Percentiles rank a stretch among this genome's conserved stretches.
Evolutionary conservation across 805 yeast species (phyloP).

Genomic region (Lipomyces sp.): DNA sequence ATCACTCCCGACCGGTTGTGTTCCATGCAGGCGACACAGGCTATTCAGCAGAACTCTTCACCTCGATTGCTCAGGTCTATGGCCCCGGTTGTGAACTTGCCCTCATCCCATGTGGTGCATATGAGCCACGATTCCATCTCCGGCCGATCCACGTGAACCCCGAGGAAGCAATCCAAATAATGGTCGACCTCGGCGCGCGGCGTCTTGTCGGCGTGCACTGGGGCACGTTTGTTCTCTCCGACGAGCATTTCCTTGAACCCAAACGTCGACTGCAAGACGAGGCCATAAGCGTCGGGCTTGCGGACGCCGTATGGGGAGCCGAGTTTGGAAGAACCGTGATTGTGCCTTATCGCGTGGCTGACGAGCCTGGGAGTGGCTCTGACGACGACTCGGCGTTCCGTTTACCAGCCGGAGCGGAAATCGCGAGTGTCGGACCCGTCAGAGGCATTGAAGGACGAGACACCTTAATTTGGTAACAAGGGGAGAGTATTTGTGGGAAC

Average conservation of each 20-base stretch:
- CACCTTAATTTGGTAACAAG: constrained; percentile 17
- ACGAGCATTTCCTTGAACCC: constrained; percentile 77
- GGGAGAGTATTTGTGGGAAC: no score
- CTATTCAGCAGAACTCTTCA: constrained; percentile 69
- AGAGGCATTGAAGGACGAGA: constrained; percentile 21
- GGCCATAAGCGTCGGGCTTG: constrained; percentile 34
- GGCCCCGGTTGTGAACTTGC: constrained; percentile 62
- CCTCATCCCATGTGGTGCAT: constrained; percentile 89
- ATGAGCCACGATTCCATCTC: constrained; percentile 93
- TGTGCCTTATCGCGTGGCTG: constrained; percentile 14
- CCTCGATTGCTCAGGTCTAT: constrained; percentile 57
- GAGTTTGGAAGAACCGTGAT: constrained; percentile 70
- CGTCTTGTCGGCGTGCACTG: constrained; percentile 87
- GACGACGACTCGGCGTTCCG: constrained; percentile 8
- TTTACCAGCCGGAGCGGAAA: constrained; percentile 1
- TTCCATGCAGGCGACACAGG: constrained; percentile 97
- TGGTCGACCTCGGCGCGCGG: constrained; percentile 57
- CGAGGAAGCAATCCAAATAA: constrained; percentile 65
- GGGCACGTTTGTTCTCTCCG: constrained; percentile 90
- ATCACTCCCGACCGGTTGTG: constrained; percentile 64
- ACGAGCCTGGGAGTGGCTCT: background rate
- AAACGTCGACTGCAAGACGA: constrained; percentile 23
- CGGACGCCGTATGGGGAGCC: constrained; percentile 55
- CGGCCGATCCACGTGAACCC: constrained; percentile 86
- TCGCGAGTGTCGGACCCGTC: constrained; percentile 9